Percentiles rank a stretch among this genome's conserved stretches.
These are phyloP conservation scores for Lecanoromycetidae sp. DNA, from an alignment of 2,329 filamentous ascomycete genomes.

Conservation along the genomic window DNA sequence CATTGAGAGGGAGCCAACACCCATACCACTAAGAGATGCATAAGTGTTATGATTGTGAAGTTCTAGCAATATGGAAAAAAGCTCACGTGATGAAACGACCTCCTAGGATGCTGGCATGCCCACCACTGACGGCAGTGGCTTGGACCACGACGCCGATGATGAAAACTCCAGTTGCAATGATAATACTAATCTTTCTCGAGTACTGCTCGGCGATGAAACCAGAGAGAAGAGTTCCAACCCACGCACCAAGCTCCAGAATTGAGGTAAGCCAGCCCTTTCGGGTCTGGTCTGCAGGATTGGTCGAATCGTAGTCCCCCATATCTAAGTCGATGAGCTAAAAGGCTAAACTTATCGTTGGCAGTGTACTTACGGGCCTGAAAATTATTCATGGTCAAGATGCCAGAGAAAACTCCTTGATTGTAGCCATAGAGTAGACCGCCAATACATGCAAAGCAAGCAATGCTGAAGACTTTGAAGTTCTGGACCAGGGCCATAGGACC, in stretches of 20 bases:
- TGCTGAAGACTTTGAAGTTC: constrained; percentile 49
- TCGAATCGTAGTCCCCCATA: constrained; percentile 21
- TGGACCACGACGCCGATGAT: constrained; percentile 60
- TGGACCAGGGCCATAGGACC: constrained; percentile 44
- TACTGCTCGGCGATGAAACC: constrained; percentile 59
- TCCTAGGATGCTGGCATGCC: constrained; percentile 51
- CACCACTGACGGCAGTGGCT: constrained; percentile 42
- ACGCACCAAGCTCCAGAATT: constrained; percentile 65
- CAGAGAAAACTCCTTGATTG: constrained; percentile 20
- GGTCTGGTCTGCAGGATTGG: constrained; percentile 13
- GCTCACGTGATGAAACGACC: constrained; percentile 54
- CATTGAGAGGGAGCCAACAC: constrained; percentile 56
- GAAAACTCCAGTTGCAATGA: constrained; percentile 55
- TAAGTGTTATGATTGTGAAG: constrained; percentile 19
- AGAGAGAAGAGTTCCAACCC: constrained; percentile 59
- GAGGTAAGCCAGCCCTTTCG: constrained; percentile 30
- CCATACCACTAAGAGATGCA: constrained; percentile 38
- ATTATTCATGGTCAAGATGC: constrained; percentile 8
- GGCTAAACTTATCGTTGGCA: constrained; percentile 9
- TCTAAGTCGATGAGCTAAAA: constrained; percentile 9
- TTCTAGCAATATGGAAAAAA: not conserved
- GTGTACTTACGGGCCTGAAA: constrained; percentile 16
- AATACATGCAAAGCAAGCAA: constrained; percentile 51
- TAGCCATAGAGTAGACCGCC: constrained; percentile 32
- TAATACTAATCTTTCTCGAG: constrained; percentile 57